phyloP scores from a whole-genome alignment of 768 basidiomycete genomes.

The Pholiota molesta region DNA sequence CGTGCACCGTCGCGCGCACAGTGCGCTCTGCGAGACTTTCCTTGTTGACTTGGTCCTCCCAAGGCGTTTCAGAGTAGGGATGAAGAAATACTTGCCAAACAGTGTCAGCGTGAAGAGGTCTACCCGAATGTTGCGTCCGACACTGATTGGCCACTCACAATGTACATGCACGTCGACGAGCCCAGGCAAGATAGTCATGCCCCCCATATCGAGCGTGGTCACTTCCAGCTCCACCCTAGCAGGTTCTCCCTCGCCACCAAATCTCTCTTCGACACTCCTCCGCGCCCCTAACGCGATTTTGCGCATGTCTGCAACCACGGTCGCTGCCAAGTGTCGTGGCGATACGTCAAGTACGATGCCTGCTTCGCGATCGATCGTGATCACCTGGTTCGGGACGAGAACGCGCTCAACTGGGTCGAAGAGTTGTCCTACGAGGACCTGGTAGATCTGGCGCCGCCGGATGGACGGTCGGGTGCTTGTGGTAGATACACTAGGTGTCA shows the following conservation, averaged over 20 bases:
- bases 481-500: background rate
- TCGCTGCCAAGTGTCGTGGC: background rate
- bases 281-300: background rate
- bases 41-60: slow-evolving; percentile 63
- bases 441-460: slow-evolving; percentile 1
- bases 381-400: slow-evolving; percentile 46
- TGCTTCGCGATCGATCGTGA: slow-evolving; percentile 46
- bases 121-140: slow-evolving; percentile 29
- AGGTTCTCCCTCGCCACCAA: background rate
- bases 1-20: slow-evolving; percentile 62
- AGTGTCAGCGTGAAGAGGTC: slow-evolving; percentile 53
- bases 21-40: slow-evolving; percentile 62
- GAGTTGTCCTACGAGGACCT: slow-evolving; percentile 46
- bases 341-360: slow-evolving; percentile 53
- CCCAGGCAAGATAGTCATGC: slow-evolving; percentile 55
- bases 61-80: slow-evolving; percentile 59
- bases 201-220: slow-evolving; percentile 38
- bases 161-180: slow-evolving; percentile 14
- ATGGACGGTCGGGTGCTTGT: background rate
- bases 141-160: background rate
- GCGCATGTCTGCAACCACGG: background rate
- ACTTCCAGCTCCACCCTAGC: slow-evolving; percentile 15
- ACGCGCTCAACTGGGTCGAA: slow-evolving; percentile 50
- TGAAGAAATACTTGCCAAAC: slow-evolving; percentile 61
- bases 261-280: background rate